Evolutionary conservation across 1,284 basidiomycete species (phyloP), one percentile per base, ranked within the genome.

Genomic region (Sparassis latifolia): DNA sequence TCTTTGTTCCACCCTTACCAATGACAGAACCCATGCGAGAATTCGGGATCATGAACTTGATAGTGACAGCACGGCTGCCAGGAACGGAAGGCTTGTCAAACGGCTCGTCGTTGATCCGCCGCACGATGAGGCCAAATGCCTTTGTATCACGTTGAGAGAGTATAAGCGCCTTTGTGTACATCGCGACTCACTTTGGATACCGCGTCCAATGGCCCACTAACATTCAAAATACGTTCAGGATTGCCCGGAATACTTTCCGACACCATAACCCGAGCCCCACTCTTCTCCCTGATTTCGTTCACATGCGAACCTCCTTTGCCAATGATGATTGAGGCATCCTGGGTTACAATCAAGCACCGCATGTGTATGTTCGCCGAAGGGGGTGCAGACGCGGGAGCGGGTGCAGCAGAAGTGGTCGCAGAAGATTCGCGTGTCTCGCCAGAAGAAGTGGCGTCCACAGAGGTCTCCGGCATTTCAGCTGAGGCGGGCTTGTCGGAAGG

Each of bases 41-140:
- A 73, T 99, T 97, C 58, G 97, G 97, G 48, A 99, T 96, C 84
- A 99, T 98, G 68, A 97, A 97, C 71, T 98, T 97, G 77, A 99
- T 98, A 30, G 97, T 99, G 50, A 98, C 96, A 29, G 97, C 95
- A 52, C 96, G 84, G 62, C 93, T 97, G 50, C 97, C 97, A 42
- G 97, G 97, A 4, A 99, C 89, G 31, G 97, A 99, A 7, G 97
- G 91, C 49, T 92, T 87, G 65, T 98, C 96, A 67, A 96, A 98
- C 1, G 97, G 96, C 68, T 99, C 97, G 67, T 99, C 97, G 67
- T 99, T 99, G 72, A 99, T 98, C 60, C 96, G 84, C 55, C 97
- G 89, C 10, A 99, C 97, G 59, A 99, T 97, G 52, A 99, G 83
- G 53, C 97, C 97, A 69, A 99, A 99, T 3, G 97, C 97, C 95